These are phyloP conservation scores for Picochlorum sp. DNA, from an alignment of 139 green algal species.

Conservation along the genomic window DNA sequence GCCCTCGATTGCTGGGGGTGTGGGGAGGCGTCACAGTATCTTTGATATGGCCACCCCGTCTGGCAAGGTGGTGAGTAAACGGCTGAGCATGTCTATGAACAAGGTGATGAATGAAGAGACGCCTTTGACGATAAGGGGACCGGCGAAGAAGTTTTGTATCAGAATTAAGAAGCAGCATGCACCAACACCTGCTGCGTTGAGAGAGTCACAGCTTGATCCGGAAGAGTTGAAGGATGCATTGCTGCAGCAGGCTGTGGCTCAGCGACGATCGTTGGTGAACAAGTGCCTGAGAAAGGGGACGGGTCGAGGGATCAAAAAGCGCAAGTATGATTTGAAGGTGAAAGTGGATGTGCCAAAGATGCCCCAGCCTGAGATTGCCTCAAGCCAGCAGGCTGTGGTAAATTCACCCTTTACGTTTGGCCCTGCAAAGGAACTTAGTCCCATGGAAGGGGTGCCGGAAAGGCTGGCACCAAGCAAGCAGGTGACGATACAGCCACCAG, in stretches of 20 bases:
- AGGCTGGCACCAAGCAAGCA: background rate
- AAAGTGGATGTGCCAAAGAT: background rate
- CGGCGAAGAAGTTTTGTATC: conserved; percentile 9
- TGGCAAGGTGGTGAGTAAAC: background rate
- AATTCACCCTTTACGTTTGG: background rate
- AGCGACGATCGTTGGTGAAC: conserved; percentile 11
- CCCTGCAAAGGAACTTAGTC: background rate
- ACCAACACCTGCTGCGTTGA: background rate
- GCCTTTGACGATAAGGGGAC: background rate
- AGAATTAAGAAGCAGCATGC: conserved; percentile 9
- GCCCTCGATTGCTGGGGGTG: too few species aligned
- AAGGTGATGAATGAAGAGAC: background rate
- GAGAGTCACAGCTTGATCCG: conserved; percentile 12
- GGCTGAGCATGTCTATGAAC: conserved; percentile 1
- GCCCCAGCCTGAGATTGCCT: background rate
- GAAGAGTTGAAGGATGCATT: conserved; percentile 25
- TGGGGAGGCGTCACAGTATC: background rate
- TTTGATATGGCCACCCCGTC: background rate
- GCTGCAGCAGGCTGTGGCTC: conserved; percentile 21
- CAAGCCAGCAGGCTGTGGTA: background rate
- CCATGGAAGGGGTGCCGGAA: conserved; percentile 1
- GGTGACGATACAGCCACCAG: background rate
- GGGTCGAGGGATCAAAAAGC: background rate
- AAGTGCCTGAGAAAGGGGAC: conserved; percentile 4
- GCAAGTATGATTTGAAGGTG: conserved; percentile 5